Evolutionary conservation across 1,284 basidiomycete species (phyloP).

Genomic region (Mycosarcoma maydis): DNA sequence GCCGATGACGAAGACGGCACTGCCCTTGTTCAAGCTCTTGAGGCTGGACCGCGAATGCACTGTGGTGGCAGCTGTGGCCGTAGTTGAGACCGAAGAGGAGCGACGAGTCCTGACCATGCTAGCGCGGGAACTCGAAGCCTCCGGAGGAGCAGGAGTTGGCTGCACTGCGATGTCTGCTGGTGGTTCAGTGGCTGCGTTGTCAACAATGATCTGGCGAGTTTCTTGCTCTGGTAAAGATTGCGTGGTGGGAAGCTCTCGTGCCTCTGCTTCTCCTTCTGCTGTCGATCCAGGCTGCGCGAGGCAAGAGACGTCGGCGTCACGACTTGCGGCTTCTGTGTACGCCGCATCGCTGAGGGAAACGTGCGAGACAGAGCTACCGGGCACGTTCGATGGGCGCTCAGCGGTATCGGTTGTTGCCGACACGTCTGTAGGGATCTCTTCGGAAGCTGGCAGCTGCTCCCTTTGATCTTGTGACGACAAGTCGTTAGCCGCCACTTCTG

Average conservation of each 20-base stretch:
- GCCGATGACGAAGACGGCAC: slow-evolving; percentile 64
- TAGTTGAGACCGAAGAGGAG: slow-evolving; percentile 45
- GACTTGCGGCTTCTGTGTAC: background rate
- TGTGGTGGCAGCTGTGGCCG: slow-evolving; percentile 37
- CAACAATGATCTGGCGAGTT: slow-evolving; percentile 10
- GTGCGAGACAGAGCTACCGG: slow-evolving; percentile 22
- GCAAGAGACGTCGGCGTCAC: background rate
- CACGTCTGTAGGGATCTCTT: slow-evolving; percentile 9
- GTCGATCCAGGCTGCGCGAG: background rate
- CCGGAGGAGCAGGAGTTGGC: slow-evolving; percentile 3
- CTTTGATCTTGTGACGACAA: background rate
- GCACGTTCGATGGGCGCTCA: background rate
- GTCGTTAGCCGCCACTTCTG: background rate
- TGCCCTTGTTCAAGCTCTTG: slow-evolving; percentile 54
- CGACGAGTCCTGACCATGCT: slow-evolving; percentile 37
- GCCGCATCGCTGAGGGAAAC: slow-evolving; percentile 1
- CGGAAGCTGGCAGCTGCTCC: slow-evolving; percentile 12
- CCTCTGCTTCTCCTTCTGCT: background rate
- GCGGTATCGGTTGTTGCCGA: slow-evolving; percentile 3
- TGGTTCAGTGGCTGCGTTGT: slow-evolving; percentile 1
- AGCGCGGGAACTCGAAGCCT: slow-evolving; percentile 25
- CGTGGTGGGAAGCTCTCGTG: slow-evolving; percentile 18
- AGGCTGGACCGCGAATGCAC: slow-evolving; percentile 54
- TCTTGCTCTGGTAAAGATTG: slow-evolving; percentile 10
- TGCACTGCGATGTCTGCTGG: slow-evolving; percentile 1